Evolutionary conservation across 768 basidiomycete species (phyloP).

Genomic region (Kwoniella mangroviensis): DNA sequence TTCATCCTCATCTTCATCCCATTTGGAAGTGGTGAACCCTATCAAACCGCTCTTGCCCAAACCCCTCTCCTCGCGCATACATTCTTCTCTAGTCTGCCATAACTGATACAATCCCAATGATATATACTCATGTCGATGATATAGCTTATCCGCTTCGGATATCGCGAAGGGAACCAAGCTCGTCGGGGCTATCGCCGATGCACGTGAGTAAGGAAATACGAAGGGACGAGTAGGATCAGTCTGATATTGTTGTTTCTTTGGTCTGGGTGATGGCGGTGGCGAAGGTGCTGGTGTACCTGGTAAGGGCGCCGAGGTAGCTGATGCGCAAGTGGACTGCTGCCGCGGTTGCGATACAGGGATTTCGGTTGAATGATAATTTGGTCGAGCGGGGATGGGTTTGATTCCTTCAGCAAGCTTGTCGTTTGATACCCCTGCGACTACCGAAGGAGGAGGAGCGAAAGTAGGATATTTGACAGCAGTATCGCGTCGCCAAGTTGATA

Average conservation of each 20-base stretch:
- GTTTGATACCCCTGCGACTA: conserved; percentile 41
- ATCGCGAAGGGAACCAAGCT: conserved; percentile 91
- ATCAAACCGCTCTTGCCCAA: conserved; percentile 63
- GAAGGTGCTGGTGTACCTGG: conserved; percentile 90
- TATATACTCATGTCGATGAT: conserved; percentile 86
- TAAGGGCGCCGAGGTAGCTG: conserved; percentile 37
- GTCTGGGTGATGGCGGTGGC: conserved; percentile 66
- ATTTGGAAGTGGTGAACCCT: conserved; percentile 38
- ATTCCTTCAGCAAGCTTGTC: conserved; percentile 85
- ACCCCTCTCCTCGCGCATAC: conserved; percentile 90
- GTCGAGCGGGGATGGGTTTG: conserved; percentile 88
- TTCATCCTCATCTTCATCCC: conserved; percentile 45
- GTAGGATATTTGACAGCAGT: conserved; percentile 95
- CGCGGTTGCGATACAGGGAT: conserved; percentile 28
- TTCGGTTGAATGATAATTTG: conserved; percentile 79
- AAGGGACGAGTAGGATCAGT: conserved; percentile 94
- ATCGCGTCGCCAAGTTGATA: conserved; percentile 85
- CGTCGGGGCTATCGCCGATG: conserved; percentile 63
- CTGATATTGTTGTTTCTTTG: conserved; percentile 98
- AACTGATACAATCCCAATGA: conserved; percentile 87
- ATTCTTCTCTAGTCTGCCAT: conserved; percentile 95
- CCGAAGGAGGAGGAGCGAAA: conserved; percentile 67
- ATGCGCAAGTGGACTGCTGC: conserved; percentile 4
- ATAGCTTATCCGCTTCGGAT: conserved; percentile 91
- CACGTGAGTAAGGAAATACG: conserved; percentile 89